These are phyloP conservation scores for Dendrocalamus latiflorus DNA, from an alignment of 202 grass and related monocot genomes.

Conservation along the genomic window DNA sequence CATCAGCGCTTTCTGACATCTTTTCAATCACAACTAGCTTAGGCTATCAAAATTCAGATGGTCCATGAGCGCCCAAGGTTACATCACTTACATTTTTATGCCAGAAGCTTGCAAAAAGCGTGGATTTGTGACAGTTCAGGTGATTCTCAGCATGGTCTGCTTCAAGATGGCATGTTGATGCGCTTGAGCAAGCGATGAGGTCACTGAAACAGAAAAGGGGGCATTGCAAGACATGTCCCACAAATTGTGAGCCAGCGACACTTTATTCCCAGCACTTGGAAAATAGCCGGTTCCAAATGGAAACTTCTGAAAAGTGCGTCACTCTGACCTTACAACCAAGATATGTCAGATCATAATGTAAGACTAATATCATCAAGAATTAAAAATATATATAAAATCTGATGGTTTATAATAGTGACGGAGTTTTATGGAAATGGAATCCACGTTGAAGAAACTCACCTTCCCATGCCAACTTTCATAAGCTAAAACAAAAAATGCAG, in stretches of 20 bases:
- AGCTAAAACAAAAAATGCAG: not conserved
- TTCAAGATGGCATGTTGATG: slow-evolving; percentile 32
- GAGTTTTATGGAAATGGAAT: too few relatives aligned
- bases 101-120: slow-evolving; percentile 15
- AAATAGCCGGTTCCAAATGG: not conserved
- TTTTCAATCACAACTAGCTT: too few relatives aligned
- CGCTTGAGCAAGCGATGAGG: not conserved
- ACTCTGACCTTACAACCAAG: not conserved
- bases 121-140: slow-evolving; percentile 11
- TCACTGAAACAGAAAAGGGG: not conserved
- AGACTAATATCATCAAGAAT: not conserved
- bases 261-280: not conserved
- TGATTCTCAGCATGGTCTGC: slow-evolving; percentile 22
- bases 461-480: not conserved
- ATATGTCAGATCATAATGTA: not conserved
- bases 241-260: not conserved
- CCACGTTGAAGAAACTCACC: not conserved
- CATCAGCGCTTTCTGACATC: not conserved
- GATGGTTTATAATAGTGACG: not conserved
- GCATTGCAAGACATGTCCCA: not conserved
- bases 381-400: not conserved
- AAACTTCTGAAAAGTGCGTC: not conserved
- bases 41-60: too few relatives aligned
- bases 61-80: too few relatives aligned
- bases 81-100: too few relatives aligned